Evolutionary conservation across 2,329 filamentous ascomycete genomes (phyloP).

Genomic region (Fusarium redolens): DNA sequence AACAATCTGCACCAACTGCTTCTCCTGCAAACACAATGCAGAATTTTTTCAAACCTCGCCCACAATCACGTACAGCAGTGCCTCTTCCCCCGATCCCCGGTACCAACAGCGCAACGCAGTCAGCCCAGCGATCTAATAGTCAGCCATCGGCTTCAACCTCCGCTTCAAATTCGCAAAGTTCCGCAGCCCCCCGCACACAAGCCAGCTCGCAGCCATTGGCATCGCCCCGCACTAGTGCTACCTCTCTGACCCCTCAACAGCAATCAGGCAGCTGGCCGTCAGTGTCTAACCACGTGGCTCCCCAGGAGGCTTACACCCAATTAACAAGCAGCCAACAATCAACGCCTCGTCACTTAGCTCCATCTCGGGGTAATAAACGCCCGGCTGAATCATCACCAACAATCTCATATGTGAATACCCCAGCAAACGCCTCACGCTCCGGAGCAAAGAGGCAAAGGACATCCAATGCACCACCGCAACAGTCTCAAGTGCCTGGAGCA

Average conservation of each 20-base stretch:
- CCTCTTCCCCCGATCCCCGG: background rate
- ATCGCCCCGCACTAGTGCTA: background rate
- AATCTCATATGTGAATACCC: background rate
- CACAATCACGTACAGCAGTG: background rate
- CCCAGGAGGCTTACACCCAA: background rate
- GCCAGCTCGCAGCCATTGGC: background rate
- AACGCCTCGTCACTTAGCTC: background rate
- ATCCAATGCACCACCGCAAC: background rate
- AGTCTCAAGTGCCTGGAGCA: background rate
- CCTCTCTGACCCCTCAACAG: background rate
- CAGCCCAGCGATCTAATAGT: background rate
- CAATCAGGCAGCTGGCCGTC: background rate
- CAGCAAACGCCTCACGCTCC: background rate
- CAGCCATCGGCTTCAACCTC: background rate
- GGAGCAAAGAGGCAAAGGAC: background rate
- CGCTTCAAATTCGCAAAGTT: background rate
- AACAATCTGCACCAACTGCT: background rate
- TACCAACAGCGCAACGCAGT: background rate
- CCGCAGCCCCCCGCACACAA: background rate
- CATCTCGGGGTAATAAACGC: background rate
- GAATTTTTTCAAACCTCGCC: background rate
- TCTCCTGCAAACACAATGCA: background rate
- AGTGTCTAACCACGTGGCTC: background rate
- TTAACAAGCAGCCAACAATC: background rate
- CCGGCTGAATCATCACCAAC: background rate